Conservation (phyloP, 495 filamentous ascomycete genomes). For the Aspergillus nanangensis region DNA sequence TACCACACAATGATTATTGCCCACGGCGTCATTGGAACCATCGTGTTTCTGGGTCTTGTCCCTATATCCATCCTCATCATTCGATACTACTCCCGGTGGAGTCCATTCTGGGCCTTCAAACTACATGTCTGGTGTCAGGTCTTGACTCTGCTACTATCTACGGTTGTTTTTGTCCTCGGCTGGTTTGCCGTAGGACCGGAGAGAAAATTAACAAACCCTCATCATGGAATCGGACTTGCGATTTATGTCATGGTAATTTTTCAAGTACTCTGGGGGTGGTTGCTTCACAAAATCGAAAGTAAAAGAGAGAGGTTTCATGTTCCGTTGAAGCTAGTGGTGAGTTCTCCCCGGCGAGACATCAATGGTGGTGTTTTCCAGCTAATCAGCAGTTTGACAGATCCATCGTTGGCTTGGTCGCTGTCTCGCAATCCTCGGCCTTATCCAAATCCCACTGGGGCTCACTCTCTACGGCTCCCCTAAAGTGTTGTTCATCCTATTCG, state of each 20-base stretch:
- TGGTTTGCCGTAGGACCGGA: slow-evolving; percentile 73
- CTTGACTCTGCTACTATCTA: slow-evolving; percentile 66
- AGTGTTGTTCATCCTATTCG: slow-evolving; percentile 76
- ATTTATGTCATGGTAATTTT: slow-evolving; percentile 81
- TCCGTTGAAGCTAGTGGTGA: slow-evolving; percentile 69
- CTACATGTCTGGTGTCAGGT: slow-evolving; percentile 85
- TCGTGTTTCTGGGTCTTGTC: slow-evolving; percentile 82
- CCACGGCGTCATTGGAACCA: slow-evolving; percentile 80
- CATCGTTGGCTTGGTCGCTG: slow-evolving; percentile 84
- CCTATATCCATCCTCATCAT: slow-evolving; percentile 73
- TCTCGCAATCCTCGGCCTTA: slow-evolving; percentile 73
- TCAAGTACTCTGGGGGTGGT: slow-evolving; percentile 73
- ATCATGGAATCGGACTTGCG: slow-evolving; percentile 88
- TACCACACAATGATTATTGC: slow-evolving; percentile 78
- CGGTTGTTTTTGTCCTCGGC: slow-evolving; percentile 71
- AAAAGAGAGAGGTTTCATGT: slow-evolving; percentile 51
- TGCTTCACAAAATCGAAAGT: slow-evolving; percentile 60
- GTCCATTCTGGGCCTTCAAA: slow-evolving; percentile 63
- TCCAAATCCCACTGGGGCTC: slow-evolving; percentile 84
- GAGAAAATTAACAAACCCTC: slow-evolving; percentile 84
- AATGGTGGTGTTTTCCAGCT: not conserved
- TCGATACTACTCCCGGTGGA: slow-evolving; percentile 63
- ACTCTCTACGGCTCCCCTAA: slow-evolving; percentile 90
- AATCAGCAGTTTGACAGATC: slow-evolving; percentile 30
- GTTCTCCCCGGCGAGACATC: slow-evolving; percentile 11